Evolutionary conservation across 2,329 filamentous ascomycete genomes (phyloP).

Genomic region (Penicillium oxalicum): DNA sequence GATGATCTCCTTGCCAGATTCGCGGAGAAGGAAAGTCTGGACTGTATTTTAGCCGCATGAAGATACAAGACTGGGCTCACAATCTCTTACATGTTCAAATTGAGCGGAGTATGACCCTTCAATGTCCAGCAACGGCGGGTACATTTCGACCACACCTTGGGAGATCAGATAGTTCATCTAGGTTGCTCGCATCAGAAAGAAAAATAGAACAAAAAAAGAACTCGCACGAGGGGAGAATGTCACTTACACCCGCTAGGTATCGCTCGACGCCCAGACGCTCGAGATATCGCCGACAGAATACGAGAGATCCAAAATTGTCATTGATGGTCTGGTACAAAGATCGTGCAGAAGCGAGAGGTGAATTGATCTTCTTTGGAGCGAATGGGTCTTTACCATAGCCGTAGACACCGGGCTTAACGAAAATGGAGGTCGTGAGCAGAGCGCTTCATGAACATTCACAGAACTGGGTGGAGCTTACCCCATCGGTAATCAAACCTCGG

Average conservation of each 20-base stretch:
- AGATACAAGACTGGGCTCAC: constrained; percentile 1
- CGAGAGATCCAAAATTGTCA: constrained; percentile 57
- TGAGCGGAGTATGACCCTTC: constrained; percentile 59
- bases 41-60: constrained; percentile 7
- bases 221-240: not conserved
- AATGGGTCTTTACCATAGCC: constrained; percentile 45
- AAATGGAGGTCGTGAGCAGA: not conserved
- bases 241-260: constrained; percentile 53
- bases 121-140: constrained; percentile 53
- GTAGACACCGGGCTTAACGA: constrained; percentile 44
- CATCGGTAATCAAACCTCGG: constrained; percentile 44
- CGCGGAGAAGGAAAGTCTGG: constrained; percentile 46
- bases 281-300: constrained; percentile 58
- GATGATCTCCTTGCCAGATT: constrained; percentile 44
- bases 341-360: constrained; percentile 49
- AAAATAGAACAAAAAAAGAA: not conserved
- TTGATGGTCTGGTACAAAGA: constrained; percentile 54
- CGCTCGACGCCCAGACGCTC: constrained; percentile 57
- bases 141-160: constrained; percentile 53
- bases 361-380: constrained; percentile 29
- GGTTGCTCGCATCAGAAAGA: not conserved
- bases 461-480: constrained; percentile 28
- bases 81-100: constrained; percentile 50
- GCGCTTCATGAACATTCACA: not conserved
- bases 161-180: constrained; percentile 54